Percentiles rank a stretch among this genome's conserved stretches.
Evolutionary conservation across 257 asterid species (phyloP).

Genomic region (Cinchona pubescens): DNA sequence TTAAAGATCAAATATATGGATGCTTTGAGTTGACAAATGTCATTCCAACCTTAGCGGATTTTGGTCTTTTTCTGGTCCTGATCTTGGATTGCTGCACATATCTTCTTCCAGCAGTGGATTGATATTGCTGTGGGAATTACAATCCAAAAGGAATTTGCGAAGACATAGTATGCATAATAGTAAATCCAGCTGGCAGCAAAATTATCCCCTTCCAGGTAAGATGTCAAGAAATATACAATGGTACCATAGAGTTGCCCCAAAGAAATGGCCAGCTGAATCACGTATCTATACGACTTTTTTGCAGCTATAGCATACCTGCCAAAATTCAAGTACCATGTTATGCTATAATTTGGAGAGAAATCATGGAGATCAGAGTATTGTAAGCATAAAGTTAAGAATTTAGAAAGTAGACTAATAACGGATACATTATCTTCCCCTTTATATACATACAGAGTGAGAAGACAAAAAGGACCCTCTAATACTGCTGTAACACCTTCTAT

Average conservation of each 20-base stretch:
- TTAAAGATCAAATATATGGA: not conserved
- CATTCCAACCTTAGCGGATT: slow-evolving; percentile 28
- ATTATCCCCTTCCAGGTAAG: slow-evolving; percentile 81
- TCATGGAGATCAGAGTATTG: not conserved
- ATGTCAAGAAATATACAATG: slow-evolving; percentile 58
- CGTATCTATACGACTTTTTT: slow-evolving; percentile 59
- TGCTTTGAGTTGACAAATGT: not conserved
- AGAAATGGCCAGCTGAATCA: slow-evolving; percentile 77
- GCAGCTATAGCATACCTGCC: slow-evolving; percentile 84
- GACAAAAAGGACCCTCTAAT: slow-evolving; percentile 79
- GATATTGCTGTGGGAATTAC: slow-evolving; percentile 59
- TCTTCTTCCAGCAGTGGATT: slow-evolving; percentile 73
- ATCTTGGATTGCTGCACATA: slow-evolving; percentile 49
- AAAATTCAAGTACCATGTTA: not conserved
- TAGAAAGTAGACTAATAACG: not conserved
- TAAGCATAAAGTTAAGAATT: not conserved
- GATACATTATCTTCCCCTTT: not conserved
- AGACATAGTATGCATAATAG: slow-evolving; percentile 59
- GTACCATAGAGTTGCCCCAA: slow-evolving; percentile 92
- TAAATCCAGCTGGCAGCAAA: slow-evolving; percentile 54
- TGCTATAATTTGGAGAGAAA: not conserved
- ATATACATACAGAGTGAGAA: slow-evolving; percentile 64
- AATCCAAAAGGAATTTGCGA: slow-evolving; percentile 81
- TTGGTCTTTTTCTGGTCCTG: slow-evolving; percentile 64
- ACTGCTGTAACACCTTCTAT: slow-evolving; percentile 83